Evolutionary conservation across 768 basidiomycete genomes (phyloP), one percentile per base, ranked within the genome.

Genomic region (Tylopilus sp.): DNA sequence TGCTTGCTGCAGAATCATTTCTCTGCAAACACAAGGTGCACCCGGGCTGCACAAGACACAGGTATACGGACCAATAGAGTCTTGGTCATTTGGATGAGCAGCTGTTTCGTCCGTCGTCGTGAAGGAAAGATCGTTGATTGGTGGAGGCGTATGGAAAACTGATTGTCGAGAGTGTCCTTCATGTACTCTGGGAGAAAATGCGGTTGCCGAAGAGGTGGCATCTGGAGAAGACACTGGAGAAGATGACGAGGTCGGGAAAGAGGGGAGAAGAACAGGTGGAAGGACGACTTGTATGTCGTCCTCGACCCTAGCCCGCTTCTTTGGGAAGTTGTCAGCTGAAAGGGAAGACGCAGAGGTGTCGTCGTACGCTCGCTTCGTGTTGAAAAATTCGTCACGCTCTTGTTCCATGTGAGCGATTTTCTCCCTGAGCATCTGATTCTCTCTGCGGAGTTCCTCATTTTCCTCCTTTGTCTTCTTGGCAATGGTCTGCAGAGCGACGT

Each of bases 381-480:
- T 69, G 36, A 56, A 48, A 9, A 60, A 42, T 22, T 56, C 53
- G 36, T 69, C 68, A 46, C 56, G 66, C n/a, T 73, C 71, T 43
- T 69, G 68, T 60, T 80, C 79, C 31, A 78, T 60, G 36, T 68
- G 69, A 11, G 70, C 59, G 1, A 84, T 61, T 58, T 69, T 80
- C 31, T 80, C 78, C 64, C 78, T 83, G 28, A 92, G 78, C 10
- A 71, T 61, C 25, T 66, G 57, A 61, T 92, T 92, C 70, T 92
- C 89, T 55, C 75, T 73, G 46, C 82, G 81, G 17, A 93, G 77
- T 16, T 72, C 72, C 48, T 91, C 87, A 58, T 94, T 94, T 66
- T 94, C 92, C 59, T 91, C 89, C 71, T 92, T 93, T 52, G 89
- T 78, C 29, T 84, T 82, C 71, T 91, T 92, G 14, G 89, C 89